A percentile compares a stretch with the other conserved stretches of the same genome.
Conservation (phyloP, 2,329 filamentous ascomycete species). For the Colletotrichum musicola region DNA sequence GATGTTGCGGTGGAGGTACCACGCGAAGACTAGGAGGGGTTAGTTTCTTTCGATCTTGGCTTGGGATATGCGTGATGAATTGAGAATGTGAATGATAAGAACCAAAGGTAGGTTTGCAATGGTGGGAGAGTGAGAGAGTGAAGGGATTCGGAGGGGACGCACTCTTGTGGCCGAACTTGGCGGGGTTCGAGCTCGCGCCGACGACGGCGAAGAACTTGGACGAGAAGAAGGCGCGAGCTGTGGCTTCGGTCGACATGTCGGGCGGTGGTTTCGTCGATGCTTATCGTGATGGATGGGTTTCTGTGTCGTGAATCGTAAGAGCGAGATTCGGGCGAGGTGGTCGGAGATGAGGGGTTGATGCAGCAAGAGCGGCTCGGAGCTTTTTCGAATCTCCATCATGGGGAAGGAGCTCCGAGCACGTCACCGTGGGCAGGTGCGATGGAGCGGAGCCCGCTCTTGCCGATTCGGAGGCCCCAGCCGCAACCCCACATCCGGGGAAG, state of each 20-base stretch:
- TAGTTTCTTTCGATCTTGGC: too few species aligned
- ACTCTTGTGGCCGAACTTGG: slow-evolving; percentile 93
- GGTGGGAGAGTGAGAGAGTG: slow-evolving; percentile 9
- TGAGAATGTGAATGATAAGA: neutral
- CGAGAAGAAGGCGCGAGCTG: slow-evolving; percentile 83
- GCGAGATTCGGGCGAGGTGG: slow-evolving; percentile 18
- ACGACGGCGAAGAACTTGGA: slow-evolving; percentile 87
- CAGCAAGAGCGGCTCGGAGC: slow-evolving; percentile 17
- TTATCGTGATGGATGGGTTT: neutral
- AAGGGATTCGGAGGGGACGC: slow-evolving; percentile 42
- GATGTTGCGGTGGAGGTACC: slow-evolving; percentile 85
- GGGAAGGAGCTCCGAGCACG: slow-evolving; percentile 31
- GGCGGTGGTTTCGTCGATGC: slow-evolving; percentile 1
- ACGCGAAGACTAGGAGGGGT: slow-evolving; percentile 89
- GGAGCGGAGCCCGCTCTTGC: slow-evolving; percentile 13
- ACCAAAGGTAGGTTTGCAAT: too few species aligned
- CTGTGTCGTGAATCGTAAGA: neutral
- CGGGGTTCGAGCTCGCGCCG: slow-evolving; percentile 85
- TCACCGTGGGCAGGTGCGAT: slow-evolving; percentile 1
- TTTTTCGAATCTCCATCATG: slow-evolving; percentile 23
- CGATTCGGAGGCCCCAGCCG: slow-evolving; percentile 6
- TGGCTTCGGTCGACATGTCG: slow-evolving; percentile 75
- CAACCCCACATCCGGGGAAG: too few species aligned
- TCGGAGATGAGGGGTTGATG: slow-evolving; percentile 31
- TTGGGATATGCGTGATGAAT: too few species aligned